Percentiles rank a stretch among this genome's conserved stretches.
These are phyloP conservation scores for Limonium bicolor DNA, from an alignment of 148 eudicot species.

Conservation along the genomic window DNA sequence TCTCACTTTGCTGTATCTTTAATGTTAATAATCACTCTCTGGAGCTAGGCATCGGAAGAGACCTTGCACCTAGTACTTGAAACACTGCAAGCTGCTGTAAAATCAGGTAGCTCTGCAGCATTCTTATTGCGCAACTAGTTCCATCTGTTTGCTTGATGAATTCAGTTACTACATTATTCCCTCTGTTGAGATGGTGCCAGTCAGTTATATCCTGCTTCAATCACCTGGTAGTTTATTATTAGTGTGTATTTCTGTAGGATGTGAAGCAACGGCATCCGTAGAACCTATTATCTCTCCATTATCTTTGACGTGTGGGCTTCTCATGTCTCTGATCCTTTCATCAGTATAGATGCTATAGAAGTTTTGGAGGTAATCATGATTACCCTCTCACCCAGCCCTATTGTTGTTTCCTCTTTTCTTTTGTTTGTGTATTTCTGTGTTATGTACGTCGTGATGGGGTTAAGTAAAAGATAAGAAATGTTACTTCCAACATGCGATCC, in stretches of 20 bases:
- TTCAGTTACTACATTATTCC: neutral
- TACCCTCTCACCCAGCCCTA: neutral
- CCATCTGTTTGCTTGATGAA: neutral
- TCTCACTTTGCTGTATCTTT: neutral
- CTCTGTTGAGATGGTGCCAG: neutral
- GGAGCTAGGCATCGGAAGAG: slow-evolving; percentile 76
- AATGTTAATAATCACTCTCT: slow-evolving; percentile 1
- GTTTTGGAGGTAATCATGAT: slow-evolving; percentile 67
- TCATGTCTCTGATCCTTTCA: slow-evolving; percentile 91
- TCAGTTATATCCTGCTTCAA: no score
- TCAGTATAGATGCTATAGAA: slow-evolving; percentile 88
- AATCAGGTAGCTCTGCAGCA: slow-evolving; percentile 38
- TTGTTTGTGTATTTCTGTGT: no score
- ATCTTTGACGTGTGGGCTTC: slow-evolving; percentile 83
- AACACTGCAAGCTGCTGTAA: slow-evolving; percentile 76
- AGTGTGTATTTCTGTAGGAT: slow-evolving; percentile 30
- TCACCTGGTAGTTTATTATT: no score
- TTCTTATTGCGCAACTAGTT: neutral
- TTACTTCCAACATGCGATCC: no score
- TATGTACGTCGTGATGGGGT: no score
- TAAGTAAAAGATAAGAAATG: no score
- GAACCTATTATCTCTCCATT: slow-evolving; percentile 81
- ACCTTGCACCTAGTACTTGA: slow-evolving; percentile 96
- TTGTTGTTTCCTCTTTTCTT: no score
- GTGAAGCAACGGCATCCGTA: slow-evolving; percentile 47